These are phyloP conservation scores for Poteriospumella lacustris DNA, from an alignment of 108 stramenopile genomes.

Conservation along the genomic window DNA sequence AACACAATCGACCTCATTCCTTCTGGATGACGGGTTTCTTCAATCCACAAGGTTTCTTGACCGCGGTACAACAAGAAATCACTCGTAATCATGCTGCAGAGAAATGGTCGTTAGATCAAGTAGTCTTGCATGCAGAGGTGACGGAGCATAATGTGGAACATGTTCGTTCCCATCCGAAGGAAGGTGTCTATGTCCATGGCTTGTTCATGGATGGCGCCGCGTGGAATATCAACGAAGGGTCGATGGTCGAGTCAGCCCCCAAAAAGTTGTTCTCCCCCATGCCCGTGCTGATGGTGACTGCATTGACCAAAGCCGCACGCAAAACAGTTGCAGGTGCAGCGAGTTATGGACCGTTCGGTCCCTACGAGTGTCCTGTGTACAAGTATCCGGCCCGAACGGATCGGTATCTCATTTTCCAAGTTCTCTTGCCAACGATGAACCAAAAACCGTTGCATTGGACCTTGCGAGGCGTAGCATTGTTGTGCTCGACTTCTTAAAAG, in stretches of 20 bases:
- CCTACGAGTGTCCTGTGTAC: constrained; percentile 28
- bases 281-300: constrained; percentile 46
- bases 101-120: constrained; percentile 46
- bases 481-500: not conserved
- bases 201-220: constrained; percentile 51
- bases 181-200: constrained; percentile 46
- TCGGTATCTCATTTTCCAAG: constrained; percentile 4
- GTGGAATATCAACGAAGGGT: constrained; percentile 34
- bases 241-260: constrained; percentile 36
- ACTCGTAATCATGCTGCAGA: constrained; percentile 38
- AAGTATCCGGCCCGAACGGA: constrained; percentile 29
- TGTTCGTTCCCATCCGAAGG: constrained; percentile 32
- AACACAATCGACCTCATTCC: constrained; percentile 22
- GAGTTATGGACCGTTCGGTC: constrained; percentile 25
- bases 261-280: constrained; percentile 37
- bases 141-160: constrained; percentile 34
- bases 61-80: constrained; percentile 53
- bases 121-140: constrained; percentile 36
- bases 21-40: constrained; percentile 50
- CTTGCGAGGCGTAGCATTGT: constrained; percentile 15
- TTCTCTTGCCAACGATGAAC: not conserved
- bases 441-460: constrained; percentile 12
- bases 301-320: constrained; percentile 25
- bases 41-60: constrained; percentile 52
- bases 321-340: not conserved